phyloP scores from a whole-genome alignment of 2,329 filamentous ascomycete species.

The Verruconis gallopava region DNA sequence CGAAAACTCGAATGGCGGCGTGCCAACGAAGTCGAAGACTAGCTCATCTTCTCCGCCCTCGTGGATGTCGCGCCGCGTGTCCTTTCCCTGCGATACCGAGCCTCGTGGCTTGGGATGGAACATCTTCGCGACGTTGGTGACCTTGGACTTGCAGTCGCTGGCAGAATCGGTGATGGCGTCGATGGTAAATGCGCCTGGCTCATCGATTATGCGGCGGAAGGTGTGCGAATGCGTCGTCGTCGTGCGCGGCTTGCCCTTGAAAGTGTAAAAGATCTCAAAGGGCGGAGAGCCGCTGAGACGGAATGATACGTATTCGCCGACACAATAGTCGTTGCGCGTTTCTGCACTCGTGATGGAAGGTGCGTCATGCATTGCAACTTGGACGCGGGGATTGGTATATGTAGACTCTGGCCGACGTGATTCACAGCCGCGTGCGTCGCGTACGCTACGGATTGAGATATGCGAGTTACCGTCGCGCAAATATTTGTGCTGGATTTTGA shows the following conservation, averaged over 20 bases:
- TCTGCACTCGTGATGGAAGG: conserved; percentile 84
- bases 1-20: conserved; percentile 93
- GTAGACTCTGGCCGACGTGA: conserved; percentile 43
- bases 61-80: conserved; percentile 80
- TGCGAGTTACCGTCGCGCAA: conserved; percentile 82
- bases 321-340: conserved; percentile 76
- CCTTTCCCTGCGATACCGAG: conserved; percentile 71
- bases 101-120: conserved; percentile 92
- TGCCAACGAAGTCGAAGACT: conserved; percentile 87
- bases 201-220: conserved; percentile 88
- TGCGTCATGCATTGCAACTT: conserved; percentile 85
- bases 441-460: conserved; percentile 78
- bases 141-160: conserved; percentile 67
- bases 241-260: conserved; percentile 64
- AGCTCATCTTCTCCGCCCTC: conserved; percentile 92
- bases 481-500: conserved; percentile 73
- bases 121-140: conserved; percentile 49
- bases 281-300: conserved; percentile 81
- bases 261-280: conserved; percentile 86
- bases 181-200: conserved; percentile 77
- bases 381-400: conserved; percentile 59
- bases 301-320: conserved; percentile 88
- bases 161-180: conserved; percentile 78
- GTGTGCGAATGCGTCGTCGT: conserved; percentile 67
- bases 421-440: conserved; percentile 77